Conservation (phyloP, 257 asterid species). For the Avicennia marina region DNA sequence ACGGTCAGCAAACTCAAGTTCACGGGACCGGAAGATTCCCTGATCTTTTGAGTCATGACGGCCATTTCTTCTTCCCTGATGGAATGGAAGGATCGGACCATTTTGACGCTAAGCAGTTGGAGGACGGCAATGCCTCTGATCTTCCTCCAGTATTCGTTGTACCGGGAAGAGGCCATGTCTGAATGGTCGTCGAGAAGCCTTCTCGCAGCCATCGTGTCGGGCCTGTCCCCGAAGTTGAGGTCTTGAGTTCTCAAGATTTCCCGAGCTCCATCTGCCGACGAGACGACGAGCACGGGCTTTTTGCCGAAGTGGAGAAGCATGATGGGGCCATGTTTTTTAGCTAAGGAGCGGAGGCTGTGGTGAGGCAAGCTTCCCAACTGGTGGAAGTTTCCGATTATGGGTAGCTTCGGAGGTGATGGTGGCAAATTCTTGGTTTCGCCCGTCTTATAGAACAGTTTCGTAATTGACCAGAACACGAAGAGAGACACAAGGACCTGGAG, state of each 20-base stretch:
- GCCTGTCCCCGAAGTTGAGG: slow-evolving; percentile 39
- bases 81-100: slow-evolving; percentile 32
- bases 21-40: slow-evolving; percentile 7
- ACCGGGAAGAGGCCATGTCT: slow-evolving; percentile 33
- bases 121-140: slow-evolving; percentile 34
- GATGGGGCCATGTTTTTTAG: slow-evolving; percentile 35
- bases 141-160: slow-evolving; percentile 50
- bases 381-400: slow-evolving; percentile 55
- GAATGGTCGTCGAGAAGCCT: slow-evolving; percentile 22
- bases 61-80: slow-evolving; percentile 39
- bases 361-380: slow-evolving; percentile 35
- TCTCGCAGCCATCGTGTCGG: slow-evolving; percentile 12
- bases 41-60: slow-evolving; percentile 29
- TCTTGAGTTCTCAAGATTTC: slow-evolving; percentile 52
- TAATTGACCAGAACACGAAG: too few relatives aligned
- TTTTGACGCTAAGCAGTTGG: slow-evolving; percentile 42
- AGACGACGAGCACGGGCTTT: slow-evolving; percentile 35
- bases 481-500: too few relatives aligned
- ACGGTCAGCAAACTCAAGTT: slow-evolving; percentile 30
- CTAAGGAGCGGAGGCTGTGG: slow-evolving; percentile 34
- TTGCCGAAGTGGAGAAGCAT: slow-evolving; percentile 52
- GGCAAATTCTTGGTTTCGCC: too few relatives aligned
- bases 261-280: slow-evolving; percentile 44
- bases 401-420: slow-evolving; percentile 50
- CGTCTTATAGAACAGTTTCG: too few relatives aligned